Evolutionary conservation across 495 filamentous ascomycete genomes (phyloP).

Genomic region (Lichina pygmaea): DNA sequence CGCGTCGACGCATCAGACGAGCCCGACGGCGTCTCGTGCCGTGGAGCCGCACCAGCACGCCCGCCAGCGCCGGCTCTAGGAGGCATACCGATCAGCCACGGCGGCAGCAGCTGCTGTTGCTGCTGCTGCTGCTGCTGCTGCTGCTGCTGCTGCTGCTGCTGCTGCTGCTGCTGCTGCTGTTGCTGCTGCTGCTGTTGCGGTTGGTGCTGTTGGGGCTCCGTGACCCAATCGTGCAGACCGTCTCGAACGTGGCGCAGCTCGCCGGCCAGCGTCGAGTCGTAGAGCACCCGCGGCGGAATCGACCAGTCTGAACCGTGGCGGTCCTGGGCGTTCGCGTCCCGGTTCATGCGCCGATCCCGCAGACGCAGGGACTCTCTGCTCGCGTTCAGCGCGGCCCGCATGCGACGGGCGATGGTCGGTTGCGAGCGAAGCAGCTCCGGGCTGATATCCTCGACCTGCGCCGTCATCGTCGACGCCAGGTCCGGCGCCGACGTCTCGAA

Average conservation of each 20-base stretch:
- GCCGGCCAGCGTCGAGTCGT: not conserved
- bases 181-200: not conserved
- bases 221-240: not conserved
- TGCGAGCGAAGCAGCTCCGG: not conserved
- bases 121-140: not conserved
- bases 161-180: not conserved
- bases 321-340: not conserved
- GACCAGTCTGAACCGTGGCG: not conserved
- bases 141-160: not conserved
- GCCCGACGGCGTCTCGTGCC: not conserved
- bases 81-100: too few relatives aligned
- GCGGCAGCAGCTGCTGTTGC: too few relatives aligned
- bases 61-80: not conserved
- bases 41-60: not conserved
- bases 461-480: not conserved
- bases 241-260: not conserved
- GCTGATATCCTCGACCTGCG: conserved; percentile 1
- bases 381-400: not conserved
- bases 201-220: not conserved
- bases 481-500: conserved; percentile 1
- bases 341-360: too few relatives aligned
- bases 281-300: not conserved
- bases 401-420: not conserved
- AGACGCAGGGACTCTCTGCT: not conserved
- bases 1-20: not conserved